phyloP scores from a whole-genome alignment of 768 basidiomycete genomes.

The Suillus subluteus region DNA sequence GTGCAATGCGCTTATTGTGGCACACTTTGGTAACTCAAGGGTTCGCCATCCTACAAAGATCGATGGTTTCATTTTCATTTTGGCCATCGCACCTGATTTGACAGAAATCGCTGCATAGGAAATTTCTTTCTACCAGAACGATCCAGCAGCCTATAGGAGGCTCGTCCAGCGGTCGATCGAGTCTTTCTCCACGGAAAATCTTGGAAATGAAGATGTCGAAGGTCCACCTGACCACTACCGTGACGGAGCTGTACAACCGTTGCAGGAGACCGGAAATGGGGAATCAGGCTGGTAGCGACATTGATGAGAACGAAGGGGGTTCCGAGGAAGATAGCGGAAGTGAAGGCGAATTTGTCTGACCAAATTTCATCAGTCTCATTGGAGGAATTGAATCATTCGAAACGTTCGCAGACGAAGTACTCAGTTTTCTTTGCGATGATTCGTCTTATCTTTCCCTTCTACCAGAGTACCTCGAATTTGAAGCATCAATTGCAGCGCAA shows the following conservation, averaged over 20 bases:
- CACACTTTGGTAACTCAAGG: too few relatives aligned
- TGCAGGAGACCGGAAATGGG: background rate
- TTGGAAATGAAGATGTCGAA: background rate
- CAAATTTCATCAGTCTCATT: background rate
- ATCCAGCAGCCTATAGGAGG: too few relatives aligned
- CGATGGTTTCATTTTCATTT: too few relatives aligned
- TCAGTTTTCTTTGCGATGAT: background rate
- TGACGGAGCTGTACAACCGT: background rate
- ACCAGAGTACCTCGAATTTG: background rate
- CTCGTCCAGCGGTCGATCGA: constrained; percentile 19
- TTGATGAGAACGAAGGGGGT: background rate
- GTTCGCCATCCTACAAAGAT: too few relatives aligned
- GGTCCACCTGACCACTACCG: background rate
- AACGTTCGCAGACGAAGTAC: background rate
- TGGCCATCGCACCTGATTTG: too few relatives aligned
- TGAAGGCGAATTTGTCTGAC: background rate
- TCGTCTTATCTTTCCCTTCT: background rate
- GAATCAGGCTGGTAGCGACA: background rate
- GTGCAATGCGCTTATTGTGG: too few relatives aligned
- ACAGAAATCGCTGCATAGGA: too few relatives aligned
- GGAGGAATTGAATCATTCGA: background rate
- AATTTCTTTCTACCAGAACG: too few relatives aligned
- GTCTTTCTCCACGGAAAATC: constrained; percentile 20
- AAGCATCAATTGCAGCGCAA: background rate
- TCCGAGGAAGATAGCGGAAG: background rate